phyloP scores from a whole-genome alignment of 805 yeast species.

The Zygotorulaspora danielsina region DNA sequence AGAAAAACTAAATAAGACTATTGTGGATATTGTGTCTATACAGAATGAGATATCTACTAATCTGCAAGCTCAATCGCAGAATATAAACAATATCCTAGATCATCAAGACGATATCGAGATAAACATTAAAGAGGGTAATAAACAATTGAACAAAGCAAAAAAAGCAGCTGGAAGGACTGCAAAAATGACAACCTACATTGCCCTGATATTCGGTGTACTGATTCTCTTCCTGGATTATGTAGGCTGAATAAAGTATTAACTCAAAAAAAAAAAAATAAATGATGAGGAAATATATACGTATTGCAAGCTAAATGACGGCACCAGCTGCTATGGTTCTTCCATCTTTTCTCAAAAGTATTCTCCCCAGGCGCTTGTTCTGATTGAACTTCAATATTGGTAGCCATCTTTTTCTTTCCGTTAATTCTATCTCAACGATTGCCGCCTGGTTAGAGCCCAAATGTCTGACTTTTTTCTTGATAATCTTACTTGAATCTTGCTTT shows the following conservation, averaged over 20 bases:
- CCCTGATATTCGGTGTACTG: slow-evolving; percentile 52
- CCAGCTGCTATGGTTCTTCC: slow-evolving; percentile 98
- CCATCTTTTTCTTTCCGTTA: slow-evolving; percentile 88
- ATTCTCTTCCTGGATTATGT: slow-evolving; percentile 53
- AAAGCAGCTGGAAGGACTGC: slow-evolving; percentile 60
- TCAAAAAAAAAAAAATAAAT: background rate
- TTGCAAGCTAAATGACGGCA: slow-evolving; percentile 64
- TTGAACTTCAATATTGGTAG: slow-evolving; percentile 84
- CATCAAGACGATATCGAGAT: slow-evolving; percentile 62
- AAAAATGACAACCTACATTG: slow-evolving; percentile 49
- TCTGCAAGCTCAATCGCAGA: slow-evolving; percentile 65
- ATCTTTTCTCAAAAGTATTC: slow-evolving; percentile 96
- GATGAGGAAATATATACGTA: background rate
- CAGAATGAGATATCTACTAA: slow-evolving; percentile 74
- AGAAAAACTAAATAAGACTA: slow-evolving; percentile 54
- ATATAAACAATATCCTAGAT: slow-evolving; percentile 56
- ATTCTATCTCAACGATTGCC: slow-evolving; percentile 93
- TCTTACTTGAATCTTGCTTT: slow-evolving; percentile 72
- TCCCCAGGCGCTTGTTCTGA: slow-evolving; percentile 88
- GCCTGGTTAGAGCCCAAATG: slow-evolving; percentile 92
- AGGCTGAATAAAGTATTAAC: slow-evolving; percentile 23
- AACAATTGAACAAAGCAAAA: slow-evolving; percentile 63
- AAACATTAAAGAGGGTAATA: slow-evolving; percentile 69
- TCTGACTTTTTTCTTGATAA: slow-evolving; percentile 89
- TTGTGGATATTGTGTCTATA: slow-evolving; percentile 67